These are phyloP conservation scores for Leccinum pallidistipes DNA, from an alignment of 1,284 basidiomycete species.

Conservation along the genomic window DNA sequence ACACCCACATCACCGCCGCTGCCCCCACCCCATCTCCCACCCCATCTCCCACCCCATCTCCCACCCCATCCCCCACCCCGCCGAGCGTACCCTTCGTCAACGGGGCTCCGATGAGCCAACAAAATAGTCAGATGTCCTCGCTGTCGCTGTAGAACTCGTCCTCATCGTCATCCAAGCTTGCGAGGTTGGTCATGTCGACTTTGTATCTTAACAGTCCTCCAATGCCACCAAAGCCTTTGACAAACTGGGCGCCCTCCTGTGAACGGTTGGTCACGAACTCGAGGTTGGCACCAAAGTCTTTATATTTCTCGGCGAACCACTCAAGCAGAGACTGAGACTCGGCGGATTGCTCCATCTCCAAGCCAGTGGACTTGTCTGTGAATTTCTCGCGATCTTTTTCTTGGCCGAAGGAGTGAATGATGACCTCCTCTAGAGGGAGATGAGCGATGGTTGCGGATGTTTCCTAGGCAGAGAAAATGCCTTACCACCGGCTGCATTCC, in stretches of 20 bases:
- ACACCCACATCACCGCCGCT: slow-evolving; percentile 14
- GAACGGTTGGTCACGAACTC: slow-evolving; percentile 89
- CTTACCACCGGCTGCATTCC: slow-evolving; percentile 87
- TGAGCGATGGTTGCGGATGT: neutral
- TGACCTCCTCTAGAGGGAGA: slow-evolving; percentile 65
- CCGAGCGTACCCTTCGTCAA: slow-evolving; percentile 54
- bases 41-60: too few species aligned
- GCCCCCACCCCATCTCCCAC: neutral
- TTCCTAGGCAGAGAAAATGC: slow-evolving; percentile 4
- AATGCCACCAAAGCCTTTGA: slow-evolving; percentile 98
- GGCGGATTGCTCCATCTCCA: slow-evolving; percentile 89
- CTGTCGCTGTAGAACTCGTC: slow-evolving; percentile 71
- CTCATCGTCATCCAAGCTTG: slow-evolving; percentile 67
- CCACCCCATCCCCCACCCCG: slow-evolving; percentile 48
- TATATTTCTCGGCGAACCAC: slow-evolving; percentile 99
- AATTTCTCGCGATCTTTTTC: slow-evolving; percentile 94
- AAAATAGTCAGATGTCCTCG: slow-evolving; percentile 81
- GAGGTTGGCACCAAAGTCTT: slow-evolving; percentile 93
- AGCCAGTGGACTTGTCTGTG: slow-evolving; percentile 89
- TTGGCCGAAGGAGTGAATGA: slow-evolving; percentile 81
- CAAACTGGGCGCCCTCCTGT: slow-evolving; percentile 99
- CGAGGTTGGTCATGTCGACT: slow-evolving; percentile 86
- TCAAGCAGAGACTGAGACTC: slow-evolving; percentile 89
- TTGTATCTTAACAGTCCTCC: slow-evolving; percentile 95
- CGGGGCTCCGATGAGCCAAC: slow-evolving; percentile 79